Conservation (phyloP, 441 rosid genomes). For the Adansonia grandidieri region DNA sequence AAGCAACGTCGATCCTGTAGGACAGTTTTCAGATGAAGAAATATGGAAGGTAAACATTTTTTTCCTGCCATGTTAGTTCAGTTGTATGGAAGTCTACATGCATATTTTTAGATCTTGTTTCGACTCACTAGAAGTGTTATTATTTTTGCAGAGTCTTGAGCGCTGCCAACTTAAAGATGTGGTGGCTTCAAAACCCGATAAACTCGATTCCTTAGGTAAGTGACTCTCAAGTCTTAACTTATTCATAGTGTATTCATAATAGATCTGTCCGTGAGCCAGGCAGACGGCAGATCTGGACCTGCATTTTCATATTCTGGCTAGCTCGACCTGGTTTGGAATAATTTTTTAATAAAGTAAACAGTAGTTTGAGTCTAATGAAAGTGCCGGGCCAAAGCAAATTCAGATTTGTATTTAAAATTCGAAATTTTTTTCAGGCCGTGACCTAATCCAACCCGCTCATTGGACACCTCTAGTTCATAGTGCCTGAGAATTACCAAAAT, state of each 20-base stretch:
- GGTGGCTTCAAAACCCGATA: slow-evolving; percentile 74
- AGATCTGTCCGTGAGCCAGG: no score
- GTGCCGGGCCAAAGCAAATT: no score
- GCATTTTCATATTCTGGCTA: no score
- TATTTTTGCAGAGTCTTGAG: slow-evolving; percentile 59
- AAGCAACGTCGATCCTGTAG: slow-evolving; percentile 84
- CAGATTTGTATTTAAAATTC: no score
- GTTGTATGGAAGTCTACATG: not conserved
- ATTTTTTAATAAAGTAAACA: no score
- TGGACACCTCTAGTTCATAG: not conserved
- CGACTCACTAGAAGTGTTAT: not conserved
- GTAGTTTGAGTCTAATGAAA: no score
- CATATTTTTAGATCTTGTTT: not conserved
- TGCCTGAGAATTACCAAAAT: slow-evolving; percentile 11
- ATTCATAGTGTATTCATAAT: not conserved
- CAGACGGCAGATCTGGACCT: no score
- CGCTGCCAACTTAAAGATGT: slow-evolving; percentile 91
- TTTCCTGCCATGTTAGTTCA: no score
- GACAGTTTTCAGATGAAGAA: slow-evolving; percentile 76
- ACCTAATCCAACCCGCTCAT: no score
- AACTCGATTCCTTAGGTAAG: slow-evolving; percentile 78
- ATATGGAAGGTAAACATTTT: slow-evolving; percentile 72
- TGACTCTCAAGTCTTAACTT: not conserved
- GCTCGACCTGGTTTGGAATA: no score
- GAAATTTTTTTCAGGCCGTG: no score